phyloP scores from a whole-genome alignment of 768 basidiomycete species.

The Gymnopilus junonius region DNA sequence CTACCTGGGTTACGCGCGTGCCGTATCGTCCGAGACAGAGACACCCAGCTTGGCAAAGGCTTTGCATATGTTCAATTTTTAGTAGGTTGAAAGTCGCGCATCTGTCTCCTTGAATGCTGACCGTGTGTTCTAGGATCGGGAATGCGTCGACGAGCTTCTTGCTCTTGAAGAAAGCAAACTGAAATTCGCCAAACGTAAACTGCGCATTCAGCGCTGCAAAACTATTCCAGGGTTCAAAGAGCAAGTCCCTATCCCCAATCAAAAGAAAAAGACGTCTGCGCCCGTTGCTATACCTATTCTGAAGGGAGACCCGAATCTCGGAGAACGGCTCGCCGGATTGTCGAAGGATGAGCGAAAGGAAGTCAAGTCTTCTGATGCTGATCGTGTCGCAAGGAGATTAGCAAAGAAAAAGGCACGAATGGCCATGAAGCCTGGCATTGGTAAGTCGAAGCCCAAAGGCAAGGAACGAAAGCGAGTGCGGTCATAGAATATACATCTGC shows the following conservation, averaged over 20 bases:
- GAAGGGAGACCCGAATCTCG: conserved; percentile 84
- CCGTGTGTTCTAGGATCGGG: conserved; percentile 66
- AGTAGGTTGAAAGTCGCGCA: conserved; percentile 49
- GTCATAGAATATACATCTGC: conserved; percentile 6
- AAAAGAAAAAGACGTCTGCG: conserved; percentile 15
- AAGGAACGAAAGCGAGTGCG: conserved; percentile 24
- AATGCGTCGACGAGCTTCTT: conserved; percentile 91
- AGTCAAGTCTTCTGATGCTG: conserved; percentile 77
- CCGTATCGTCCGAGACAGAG: conserved; percentile 87
- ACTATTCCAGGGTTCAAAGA: conserved; percentile 50
- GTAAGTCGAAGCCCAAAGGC: conserved; percentile 37
- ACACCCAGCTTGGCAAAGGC: conserved; percentile 93
- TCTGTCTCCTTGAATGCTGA: neutral
- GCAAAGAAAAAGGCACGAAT: conserved; percentile 88
- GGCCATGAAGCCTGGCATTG: conserved; percentile 39
- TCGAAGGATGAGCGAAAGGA: conserved; percentile 88
- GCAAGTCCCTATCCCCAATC: conserved; percentile 9
- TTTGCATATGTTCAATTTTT: conserved; percentile 91
- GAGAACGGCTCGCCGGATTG: conserved; percentile 74
- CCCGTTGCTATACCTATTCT: conserved; percentile 44
- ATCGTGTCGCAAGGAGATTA: conserved; percentile 80
- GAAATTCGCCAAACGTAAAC: conserved; percentile 91
- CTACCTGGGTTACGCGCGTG: conserved; percentile 80
- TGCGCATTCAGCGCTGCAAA: conserved; percentile 92
- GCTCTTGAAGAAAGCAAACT: conserved; percentile 78